Evolutionary conservation across 1,284 basidiomycete genomes (phyloP), one percentile per base, ranked within the genome.

Genomic region (Ceraceosorus bombacis): DNA sequence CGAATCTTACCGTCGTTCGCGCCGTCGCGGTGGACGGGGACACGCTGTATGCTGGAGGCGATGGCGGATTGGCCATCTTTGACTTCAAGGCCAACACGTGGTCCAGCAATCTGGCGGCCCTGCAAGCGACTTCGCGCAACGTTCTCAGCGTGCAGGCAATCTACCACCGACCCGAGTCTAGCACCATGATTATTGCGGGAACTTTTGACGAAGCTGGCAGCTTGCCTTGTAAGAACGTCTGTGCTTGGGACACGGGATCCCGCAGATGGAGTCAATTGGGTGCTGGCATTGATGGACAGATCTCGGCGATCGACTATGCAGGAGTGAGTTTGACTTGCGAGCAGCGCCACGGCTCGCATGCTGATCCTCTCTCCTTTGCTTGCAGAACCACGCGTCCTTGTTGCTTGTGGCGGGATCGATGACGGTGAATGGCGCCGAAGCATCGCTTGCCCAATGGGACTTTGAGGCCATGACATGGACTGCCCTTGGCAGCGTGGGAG

Each of bases 201-300:
- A 85, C 86, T 13, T 97, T 98, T 70, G 80, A 84, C 0, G 83
- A 84, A 50, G 90, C 88, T 1, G 93, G 91, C 6, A 83, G 85
- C 0, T 79, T 88, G 15, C 78, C 80, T 0, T 97, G 94, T 78
- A 82, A 84, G 41, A 86, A 84, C 2, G 85, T 97, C 53, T 98
- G 94, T 78, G 80, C 84, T 17, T 86, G 89, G 78, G 85, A 91
- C 71, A 83, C 82, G 4, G 77, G 77, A 5, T 81, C 80, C 13
- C 85, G 83, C 63, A 86, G 88, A 70, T 98, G 93, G 93, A 85
- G 81, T 54, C 79, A 83, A 1, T 82, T 95, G 39, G 90, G 90
- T n/a, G 82, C 80, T 58, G 91, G 90, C 10, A 82, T 96, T 53
- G 82, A 83, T 64, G 94, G 93, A 36, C 86, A 92, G 57, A 85